Conservation (phyloP, 495 filamentous ascomycete species). For the Hypoxylon intermedium region DNA sequence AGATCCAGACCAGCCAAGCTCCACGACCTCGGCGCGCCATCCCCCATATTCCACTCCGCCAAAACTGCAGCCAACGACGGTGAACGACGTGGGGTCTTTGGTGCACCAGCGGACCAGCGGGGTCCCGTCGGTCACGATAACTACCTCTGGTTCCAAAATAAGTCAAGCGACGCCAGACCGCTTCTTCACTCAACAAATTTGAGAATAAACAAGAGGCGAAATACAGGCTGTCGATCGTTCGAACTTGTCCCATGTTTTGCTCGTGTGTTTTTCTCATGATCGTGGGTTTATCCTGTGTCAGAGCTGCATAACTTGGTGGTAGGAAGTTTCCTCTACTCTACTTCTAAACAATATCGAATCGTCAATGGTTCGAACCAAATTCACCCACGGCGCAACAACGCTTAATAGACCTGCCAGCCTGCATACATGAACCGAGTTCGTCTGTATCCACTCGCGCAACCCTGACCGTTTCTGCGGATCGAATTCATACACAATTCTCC, state of each 20-base stretch:
- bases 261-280: slow-evolving; percentile 3
- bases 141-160: slow-evolving; percentile 28
- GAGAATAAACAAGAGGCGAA: slow-evolving; percentile 26
- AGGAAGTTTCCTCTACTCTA: too few relatives aligned
- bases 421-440: slow-evolving; percentile 12
- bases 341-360: slow-evolving; percentile 1
- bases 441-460: slow-evolving; percentile 25
- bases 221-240: slow-evolving; percentile 18
- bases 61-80: slow-evolving; percentile 17
- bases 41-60: slow-evolving; percentile 21
- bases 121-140: slow-evolving; percentile 36
- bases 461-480: slow-evolving; percentile 20
- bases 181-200: slow-evolving; percentile 38
- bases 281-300: slow-evolving; percentile 3
- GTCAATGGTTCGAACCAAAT: slow-evolving; percentile 7
- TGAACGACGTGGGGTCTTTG: slow-evolving; percentile 29
- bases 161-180: slow-evolving; percentile 39
- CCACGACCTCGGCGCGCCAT: slow-evolving; percentile 15
- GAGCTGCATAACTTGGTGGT: too few relatives aligned
- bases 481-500: slow-evolving; percentile 25
- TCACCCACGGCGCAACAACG: slow-evolving; percentile 20
- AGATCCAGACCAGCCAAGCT: slow-evolving; percentile 5
- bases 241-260: slow-evolving; percentile 5
- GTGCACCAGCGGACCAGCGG: slow-evolving; percentile 27
- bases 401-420: slow-evolving; percentile 7